These are phyloP conservation scores for Geoglossum glabrum DNA, from an alignment of 495 filamentous ascomycete genomes.

Conservation along the genomic window DNA sequence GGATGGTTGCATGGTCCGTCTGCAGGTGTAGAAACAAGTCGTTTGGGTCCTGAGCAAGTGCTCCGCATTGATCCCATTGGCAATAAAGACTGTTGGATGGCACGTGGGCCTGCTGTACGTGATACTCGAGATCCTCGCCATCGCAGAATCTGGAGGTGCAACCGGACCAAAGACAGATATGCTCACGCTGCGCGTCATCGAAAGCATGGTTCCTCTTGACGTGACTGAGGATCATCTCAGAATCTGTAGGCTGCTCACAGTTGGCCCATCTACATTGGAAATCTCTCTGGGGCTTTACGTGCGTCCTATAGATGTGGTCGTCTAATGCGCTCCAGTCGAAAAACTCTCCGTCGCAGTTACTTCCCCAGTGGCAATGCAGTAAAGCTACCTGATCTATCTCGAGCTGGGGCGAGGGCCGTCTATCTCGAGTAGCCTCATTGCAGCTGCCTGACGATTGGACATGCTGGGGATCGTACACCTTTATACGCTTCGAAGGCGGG, in stretches of 20 bases:
- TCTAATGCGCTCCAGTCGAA: conserved; percentile 2
- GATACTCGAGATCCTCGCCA: conserved; percentile 6
- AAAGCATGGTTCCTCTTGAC: neutral
- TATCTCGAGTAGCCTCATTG: neutral
- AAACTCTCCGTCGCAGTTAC: conserved; percentile 2
- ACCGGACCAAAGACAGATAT: conserved; percentile 19
- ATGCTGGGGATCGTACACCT: neutral
- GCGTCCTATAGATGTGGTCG: conserved; percentile 2
- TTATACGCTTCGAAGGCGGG: neutral
- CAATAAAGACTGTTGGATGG: conserved; percentile 4
- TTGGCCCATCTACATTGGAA: conserved; percentile 4
- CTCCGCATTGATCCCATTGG: conserved; percentile 5
- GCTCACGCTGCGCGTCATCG: conserved; percentile 8
- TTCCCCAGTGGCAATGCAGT: conserved; percentile 3
- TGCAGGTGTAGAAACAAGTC: conserved; percentile 4
- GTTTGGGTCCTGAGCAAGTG: neutral
- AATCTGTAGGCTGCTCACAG: conserved; percentile 4
- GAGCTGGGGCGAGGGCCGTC: neutral
- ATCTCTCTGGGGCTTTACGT: conserved; percentile 3
- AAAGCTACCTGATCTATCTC: neutral
- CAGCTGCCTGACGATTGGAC: neutral
- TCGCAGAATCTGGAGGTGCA: conserved; percentile 11
- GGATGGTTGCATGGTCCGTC: neutral
- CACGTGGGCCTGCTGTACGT: conserved; percentile 9
- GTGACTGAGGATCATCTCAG: neutral